A percentile compares a stretch with the other conserved stretches of the same genome.
Conservation (phyloP, 257 asterid species). For the Solanum clarkiae region DNA sequence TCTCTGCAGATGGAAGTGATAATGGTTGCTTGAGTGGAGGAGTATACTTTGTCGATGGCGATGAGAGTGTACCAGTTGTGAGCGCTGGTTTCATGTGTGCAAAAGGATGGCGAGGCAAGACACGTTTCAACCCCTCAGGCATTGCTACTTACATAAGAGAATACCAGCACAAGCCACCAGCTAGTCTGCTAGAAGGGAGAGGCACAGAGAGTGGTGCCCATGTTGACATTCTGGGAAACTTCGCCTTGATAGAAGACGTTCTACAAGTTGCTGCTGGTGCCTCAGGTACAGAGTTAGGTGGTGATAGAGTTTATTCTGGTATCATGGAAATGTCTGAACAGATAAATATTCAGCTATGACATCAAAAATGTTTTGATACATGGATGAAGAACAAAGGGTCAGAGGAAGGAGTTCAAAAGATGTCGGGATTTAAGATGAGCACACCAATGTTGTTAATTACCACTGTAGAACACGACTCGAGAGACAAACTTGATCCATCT, state of each 20-base stretch:
- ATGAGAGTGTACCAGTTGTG: conserved; percentile 52
- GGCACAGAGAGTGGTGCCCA: conserved; percentile 75
- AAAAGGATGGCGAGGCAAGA: conserved; percentile 73
- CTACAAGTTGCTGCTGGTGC: conserved; percentile 67
- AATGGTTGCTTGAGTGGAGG: conserved; percentile 71
- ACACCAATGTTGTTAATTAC: neutral
- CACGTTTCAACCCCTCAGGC: conserved; percentile 81
- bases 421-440: neutral
- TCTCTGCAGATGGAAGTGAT: conserved; percentile 45
- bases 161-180: conserved; percentile 66
- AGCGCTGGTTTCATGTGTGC: conserved; percentile 92
- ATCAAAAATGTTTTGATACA: neutral
- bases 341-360: conserved; percentile 34
- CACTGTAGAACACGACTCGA: neutral
- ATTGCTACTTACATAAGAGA: conserved; percentile 46
- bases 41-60: conserved; percentile 67
- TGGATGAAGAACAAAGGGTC: neutral
- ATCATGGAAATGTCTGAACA: conserved; percentile 53
- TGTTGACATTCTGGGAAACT: conserved; percentile 84
- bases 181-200: conserved; percentile 66
- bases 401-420: neutral
- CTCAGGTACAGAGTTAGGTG: conserved; percentile 48
- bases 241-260: conserved; percentile 70
- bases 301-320: conserved; percentile 53
- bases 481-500: neutral